These are phyloP conservation scores for Drechslerella dactyloides DNA, from an alignment of 2,329 filamentous ascomycete species.

Conservation along the genomic window DNA sequence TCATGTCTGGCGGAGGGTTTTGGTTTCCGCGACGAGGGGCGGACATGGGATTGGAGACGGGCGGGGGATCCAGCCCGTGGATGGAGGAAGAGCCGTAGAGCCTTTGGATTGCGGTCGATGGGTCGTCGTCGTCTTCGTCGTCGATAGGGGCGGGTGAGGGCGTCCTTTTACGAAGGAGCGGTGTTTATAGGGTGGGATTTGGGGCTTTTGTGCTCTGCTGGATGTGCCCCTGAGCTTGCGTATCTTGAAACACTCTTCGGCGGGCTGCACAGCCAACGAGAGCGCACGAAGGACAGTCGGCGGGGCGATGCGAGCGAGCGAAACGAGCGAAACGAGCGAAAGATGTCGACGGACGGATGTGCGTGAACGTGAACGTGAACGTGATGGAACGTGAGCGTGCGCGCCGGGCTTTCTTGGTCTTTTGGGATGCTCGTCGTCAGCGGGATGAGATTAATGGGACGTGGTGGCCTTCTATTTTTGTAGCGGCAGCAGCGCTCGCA, in stretches of 20 bases:
- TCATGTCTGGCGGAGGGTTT: slow-evolving; percentile 32
- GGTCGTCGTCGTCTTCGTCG: neutral
- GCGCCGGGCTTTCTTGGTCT: too few relatives aligned
- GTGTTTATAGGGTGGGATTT: neutral
- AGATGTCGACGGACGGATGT: too few relatives aligned
- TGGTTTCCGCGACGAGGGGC: slow-evolving; percentile 28
- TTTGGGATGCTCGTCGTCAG: too few relatives aligned
- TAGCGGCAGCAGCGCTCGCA: slow-evolving; percentile 36
- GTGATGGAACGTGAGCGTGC: too few relatives aligned
- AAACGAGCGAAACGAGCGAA: slow-evolving; percentile 1
- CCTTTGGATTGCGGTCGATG: neutral
- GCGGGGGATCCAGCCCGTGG: slow-evolving; percentile 34
- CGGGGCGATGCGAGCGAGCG: neutral
- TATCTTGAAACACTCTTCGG: slow-evolving; percentile 29
- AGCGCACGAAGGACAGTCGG: neutral
- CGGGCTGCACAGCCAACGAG: slow-evolving; percentile 2
- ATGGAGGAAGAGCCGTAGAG: slow-evolving; percentile 1
- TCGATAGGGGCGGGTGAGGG: too few relatives aligned
- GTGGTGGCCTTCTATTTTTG: slow-evolving; percentile 31
- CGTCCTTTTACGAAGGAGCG: neutral
- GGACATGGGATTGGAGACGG: slow-evolving; percentile 30
- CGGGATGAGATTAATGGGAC: neutral
- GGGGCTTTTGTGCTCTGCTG: neutral
- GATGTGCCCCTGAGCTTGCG: slow-evolving; percentile 42
- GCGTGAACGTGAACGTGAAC: neutral